Base-by-base conservation (phyloP, 1,284 basidiomycete species). In the Entoloma clypeatum region DNA sequence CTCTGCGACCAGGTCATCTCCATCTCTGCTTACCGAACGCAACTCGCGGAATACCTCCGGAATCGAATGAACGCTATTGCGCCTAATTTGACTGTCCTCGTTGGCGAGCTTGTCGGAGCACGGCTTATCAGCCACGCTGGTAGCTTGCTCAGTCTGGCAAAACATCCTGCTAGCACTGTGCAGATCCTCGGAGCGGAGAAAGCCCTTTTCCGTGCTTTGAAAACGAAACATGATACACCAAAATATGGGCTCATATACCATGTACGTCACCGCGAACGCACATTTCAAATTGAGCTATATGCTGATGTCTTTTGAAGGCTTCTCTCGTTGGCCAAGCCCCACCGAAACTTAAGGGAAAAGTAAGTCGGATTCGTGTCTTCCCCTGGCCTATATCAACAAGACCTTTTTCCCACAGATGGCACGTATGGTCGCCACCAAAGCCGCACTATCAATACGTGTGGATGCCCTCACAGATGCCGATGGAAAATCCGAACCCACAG, bases 161-260 rank as follows among this genome's bases (percentile, higher is more conserved):
- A 99, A 70, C 89, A 96, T 65, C 96, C 95, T 17, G 95, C 95
- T 7, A 95, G 91, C 63, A 99, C 95, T 1, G 89, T 99, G 13
- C 96, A 99, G 68, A 98, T 99, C 55, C 78, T 99, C 23, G 95
- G 95, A 56, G 96, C 96, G 10, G 95, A 99, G 68, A 99, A 99
- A 71, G 95, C 95, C 5, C 77, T 99, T 36, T 99, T 99, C 80
- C 77, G 96, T 49, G 96, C 95, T 3, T 74, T 99, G 53, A 99
- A 99, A 73, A 98, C 96, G 45, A 99, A 98, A 68, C 93, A 97
- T 60, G 93, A 98, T 69, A 98, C 95, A 44, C 95, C 94, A 36
- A 99, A 99, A 68, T 97, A 98, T 60, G 94, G 93, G 56, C 74
- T 97, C 36, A 96, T 98, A 58, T 98, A 95, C 69, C 94, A 97